Conservation (phyloP, 2,329 filamentous ascomycete species). For the Claviceps citrina region DNA sequence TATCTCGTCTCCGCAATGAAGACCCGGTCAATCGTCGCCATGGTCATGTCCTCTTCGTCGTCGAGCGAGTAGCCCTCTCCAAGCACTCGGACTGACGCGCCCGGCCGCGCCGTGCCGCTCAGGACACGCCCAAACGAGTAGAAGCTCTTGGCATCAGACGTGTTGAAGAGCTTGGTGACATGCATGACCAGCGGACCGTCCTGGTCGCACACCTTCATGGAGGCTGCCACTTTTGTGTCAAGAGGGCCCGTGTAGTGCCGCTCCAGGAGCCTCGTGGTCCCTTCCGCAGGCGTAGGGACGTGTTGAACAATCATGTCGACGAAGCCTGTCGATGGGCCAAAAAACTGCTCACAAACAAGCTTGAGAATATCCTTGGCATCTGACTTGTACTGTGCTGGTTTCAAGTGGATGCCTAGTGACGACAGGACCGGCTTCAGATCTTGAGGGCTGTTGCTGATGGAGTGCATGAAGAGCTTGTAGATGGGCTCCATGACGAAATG, state of each 20-base stretch:
- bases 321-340: constrained; percentile 75
- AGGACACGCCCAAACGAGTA: constrained; percentile 81
- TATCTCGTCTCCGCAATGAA: constrained; percentile 89
- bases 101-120: constrained; percentile 75
- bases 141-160: constrained; percentile 79
- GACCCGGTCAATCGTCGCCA: constrained; percentile 68
- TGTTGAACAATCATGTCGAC: constrained; percentile 92
- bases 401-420: constrained; percentile 68
- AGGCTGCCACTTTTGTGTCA: constrained; percentile 63
- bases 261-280: constrained; percentile 60
- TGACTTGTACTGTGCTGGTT: constrained; percentile 80
- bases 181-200: constrained; percentile 87
- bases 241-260: constrained; percentile 83
- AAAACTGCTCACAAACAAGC: constrained; percentile 87
- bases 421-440: constrained; percentile 68
- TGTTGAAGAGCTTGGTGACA: constrained; percentile 84
- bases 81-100: constrained; percentile 72
- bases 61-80: constrained; percentile 93
- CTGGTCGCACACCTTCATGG: constrained; percentile 71
- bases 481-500: constrained; percentile 92
- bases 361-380: constrained; percentile 82
- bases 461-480: constrained; percentile 94
- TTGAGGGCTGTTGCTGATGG: constrained; percentile 76
- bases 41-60: constrained; percentile 93
- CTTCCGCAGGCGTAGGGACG: constrained; percentile 71